Evolutionary conservation across 2,329 filamentous ascomycete species (phyloP).

Genomic region (Alternaria tenuissima): DNA sequence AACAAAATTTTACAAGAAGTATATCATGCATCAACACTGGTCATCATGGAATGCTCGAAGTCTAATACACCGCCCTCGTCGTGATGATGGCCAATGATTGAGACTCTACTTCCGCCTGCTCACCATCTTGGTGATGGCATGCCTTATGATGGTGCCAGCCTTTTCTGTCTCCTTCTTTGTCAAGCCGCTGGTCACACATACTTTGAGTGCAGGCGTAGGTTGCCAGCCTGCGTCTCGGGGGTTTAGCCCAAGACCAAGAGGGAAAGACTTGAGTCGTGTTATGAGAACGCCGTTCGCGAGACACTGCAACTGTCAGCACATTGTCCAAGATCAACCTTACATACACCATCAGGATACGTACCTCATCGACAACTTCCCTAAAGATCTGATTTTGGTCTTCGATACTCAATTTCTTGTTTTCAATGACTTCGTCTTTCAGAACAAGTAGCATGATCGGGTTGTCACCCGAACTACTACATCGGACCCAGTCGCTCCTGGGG

Average conservation of each 20-base stretch:
- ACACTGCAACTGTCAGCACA: constrained; percentile 61
- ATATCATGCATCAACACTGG: constrained; percentile 5
- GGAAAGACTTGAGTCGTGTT: constrained; percentile 82
- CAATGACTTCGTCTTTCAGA: constrained; percentile 83
- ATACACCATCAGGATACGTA: constrained; percentile 56
- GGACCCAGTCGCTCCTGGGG: constrained; percentile 91
- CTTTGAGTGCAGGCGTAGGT: constrained; percentile 83
- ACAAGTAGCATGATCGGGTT: constrained; percentile 88
- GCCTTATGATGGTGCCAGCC: constrained; percentile 84
- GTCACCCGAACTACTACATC: constrained; percentile 79
- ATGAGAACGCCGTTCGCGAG: constrained; percentile 90
- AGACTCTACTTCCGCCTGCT: constrained; percentile 57
- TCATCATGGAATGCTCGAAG: not conserved
- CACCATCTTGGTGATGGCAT: constrained; percentile 94
- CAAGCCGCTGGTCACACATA: constrained; percentile 87
- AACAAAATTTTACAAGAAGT: constrained; percentile 4
- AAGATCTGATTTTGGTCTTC: constrained; percentile 85
- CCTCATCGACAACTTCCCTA: constrained; percentile 96
- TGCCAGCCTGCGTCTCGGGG: constrained; percentile 73
- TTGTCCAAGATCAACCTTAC: not conserved
- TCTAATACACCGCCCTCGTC: constrained; percentile 9
- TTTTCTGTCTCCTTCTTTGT: constrained; percentile 97
- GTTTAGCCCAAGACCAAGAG: constrained; percentile 64
- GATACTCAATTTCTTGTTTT: constrained; percentile 70
- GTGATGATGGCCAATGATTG: not conserved